These are phyloP conservation scores for Anisodus acutangulus DNA, from an alignment of 257 asterid genomes.

Conservation along the genomic window DNA sequence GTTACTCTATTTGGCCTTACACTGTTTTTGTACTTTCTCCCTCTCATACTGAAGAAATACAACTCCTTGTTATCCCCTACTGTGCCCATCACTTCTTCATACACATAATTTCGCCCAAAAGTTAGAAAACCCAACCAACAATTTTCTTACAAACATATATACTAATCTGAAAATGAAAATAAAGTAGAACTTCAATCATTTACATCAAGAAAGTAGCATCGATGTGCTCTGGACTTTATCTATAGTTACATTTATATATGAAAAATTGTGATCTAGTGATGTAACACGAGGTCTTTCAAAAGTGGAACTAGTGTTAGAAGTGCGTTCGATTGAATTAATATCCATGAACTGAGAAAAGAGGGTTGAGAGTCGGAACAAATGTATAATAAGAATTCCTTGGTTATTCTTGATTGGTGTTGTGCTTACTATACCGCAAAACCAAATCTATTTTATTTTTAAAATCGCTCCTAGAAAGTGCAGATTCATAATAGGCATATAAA, in stretches of 20 bases:
- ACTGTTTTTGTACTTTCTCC: slow-evolving; percentile 60
- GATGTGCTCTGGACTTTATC: background rate
- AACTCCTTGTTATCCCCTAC: slow-evolving; percentile 53
- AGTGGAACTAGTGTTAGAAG: background rate
- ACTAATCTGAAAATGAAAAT: background rate
- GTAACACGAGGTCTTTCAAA: background rate
- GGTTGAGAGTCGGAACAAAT: background rate
- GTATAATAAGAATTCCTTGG: background rate
- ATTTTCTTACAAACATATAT: background rate
- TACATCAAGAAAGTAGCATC: background rate
- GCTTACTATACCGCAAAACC: background rate
- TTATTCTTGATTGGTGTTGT: background rate
- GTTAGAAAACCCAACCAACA: background rate
- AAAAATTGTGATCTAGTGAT: no score
- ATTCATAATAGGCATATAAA: background rate
- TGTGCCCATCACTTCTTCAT: background rate
- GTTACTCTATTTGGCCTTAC: slow-evolving; percentile 44
- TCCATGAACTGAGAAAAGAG: background rate
- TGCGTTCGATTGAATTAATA: background rate
- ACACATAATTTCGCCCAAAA: background rate
- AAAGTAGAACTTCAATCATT: slow-evolving; percentile 5
- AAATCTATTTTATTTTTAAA: background rate
- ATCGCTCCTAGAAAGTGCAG: background rate
- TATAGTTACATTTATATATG: no score
- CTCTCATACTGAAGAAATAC: slow-evolving; percentile 66